These are phyloP conservation scores for Hymenoscyphus scutula DNA, from an alignment of 2,329 filamentous ascomycete species.

Conservation along the genomic window DNA sequence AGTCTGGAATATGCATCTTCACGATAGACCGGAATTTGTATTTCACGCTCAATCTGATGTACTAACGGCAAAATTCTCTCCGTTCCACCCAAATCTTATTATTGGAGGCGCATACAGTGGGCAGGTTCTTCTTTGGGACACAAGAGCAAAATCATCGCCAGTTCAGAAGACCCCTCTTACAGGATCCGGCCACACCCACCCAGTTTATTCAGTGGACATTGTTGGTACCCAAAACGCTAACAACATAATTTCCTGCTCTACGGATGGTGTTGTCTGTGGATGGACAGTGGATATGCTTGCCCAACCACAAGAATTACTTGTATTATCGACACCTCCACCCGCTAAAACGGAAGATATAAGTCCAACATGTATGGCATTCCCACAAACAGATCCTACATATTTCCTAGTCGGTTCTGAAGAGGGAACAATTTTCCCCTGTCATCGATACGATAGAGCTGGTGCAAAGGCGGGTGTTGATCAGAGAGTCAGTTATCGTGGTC, in stretches of 20 bases:
- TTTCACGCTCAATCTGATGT: constrained; percentile 97
- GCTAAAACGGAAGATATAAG: constrained; percentile 92
- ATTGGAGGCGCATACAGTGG: constrained; percentile 95
- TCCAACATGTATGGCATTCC: constrained; percentile 92
- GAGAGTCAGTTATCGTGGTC: constrained; percentile 82
- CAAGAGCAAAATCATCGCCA: constrained; percentile 80
- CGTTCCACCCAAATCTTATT: constrained; percentile 94
- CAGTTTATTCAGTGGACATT: constrained; percentile 91
- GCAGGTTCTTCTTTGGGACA: constrained; percentile 96
- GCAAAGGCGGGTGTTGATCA: constrained; percentile 94
- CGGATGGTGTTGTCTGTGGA: constrained; percentile 92
- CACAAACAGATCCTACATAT: constrained; percentile 91
- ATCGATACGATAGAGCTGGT: constrained; percentile 94
- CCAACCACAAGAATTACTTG: constrained; percentile 90
- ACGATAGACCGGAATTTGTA: constrained; percentile 90
- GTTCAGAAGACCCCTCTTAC: constrained; percentile 96
- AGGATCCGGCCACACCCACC: constrained; percentile 92
- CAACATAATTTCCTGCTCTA: constrained; percentile 96
- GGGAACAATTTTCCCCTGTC: constrained; percentile 92
- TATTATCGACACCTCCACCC: constrained; percentile 79
- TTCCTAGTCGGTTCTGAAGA: constrained; percentile 97
- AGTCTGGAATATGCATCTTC: constrained; percentile 95
- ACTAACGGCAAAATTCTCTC: constrained; percentile 94
- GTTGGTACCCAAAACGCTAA: constrained; percentile 98
- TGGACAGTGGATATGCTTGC: constrained; percentile 99